Percentiles rank a stretch among this genome's conserved stretches.
These are phyloP conservation scores for Aspergillus cristatus DNA, from an alignment of 495 filamentous ascomycete genomes.

Conservation along the genomic window DNA sequence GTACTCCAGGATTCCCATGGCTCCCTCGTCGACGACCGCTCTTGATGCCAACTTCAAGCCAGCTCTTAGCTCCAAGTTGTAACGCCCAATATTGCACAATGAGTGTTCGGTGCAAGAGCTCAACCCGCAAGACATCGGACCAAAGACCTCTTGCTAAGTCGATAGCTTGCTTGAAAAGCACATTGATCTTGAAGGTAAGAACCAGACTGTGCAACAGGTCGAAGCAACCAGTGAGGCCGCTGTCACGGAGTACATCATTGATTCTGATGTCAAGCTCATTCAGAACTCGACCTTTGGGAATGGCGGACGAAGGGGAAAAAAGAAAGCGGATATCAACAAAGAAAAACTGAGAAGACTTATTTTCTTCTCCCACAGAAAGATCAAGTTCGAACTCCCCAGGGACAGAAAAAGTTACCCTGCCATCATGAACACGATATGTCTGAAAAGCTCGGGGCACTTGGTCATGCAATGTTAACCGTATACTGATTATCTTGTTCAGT, in stretches of 20 bases:
- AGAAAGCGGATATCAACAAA: conserved; percentile 86
- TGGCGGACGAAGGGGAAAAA: conserved; percentile 58
- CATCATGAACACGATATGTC: conserved; percentile 64
- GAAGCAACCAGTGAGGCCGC: conserved; percentile 70
- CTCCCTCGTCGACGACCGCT: conserved; percentile 44
- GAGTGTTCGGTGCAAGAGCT: conserved; percentile 66
- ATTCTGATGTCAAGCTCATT: conserved; percentile 56
- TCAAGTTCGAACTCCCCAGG: conserved; percentile 86
- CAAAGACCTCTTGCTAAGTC: conserved; percentile 60
- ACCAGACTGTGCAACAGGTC: conserved; percentile 75
- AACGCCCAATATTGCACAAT: conserved; percentile 85
- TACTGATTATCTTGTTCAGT: conserved; percentile 71
- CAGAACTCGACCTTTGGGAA: conserved; percentile 49
- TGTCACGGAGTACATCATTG: conserved; percentile 54
- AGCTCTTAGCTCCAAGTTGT: conserved; percentile 62
- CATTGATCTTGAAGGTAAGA: conserved; percentile 77
- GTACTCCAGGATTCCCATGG: conserved; percentile 19
- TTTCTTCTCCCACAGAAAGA: conserved; percentile 75
- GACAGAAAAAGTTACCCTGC: conserved; percentile 78
- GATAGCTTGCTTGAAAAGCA: conserved; percentile 65
- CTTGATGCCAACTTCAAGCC: conserved; percentile 78
- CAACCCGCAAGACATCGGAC: conserved; percentile 64
- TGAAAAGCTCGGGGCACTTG: conserved; percentile 60
- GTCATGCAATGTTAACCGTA: conserved; percentile 71
- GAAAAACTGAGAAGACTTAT: conserved; percentile 70